These are phyloP conservation scores for Colletotrichum zoysiae DNA, from an alignment of 2,329 filamentous ascomycete genomes.

Conservation along the genomic window DNA sequence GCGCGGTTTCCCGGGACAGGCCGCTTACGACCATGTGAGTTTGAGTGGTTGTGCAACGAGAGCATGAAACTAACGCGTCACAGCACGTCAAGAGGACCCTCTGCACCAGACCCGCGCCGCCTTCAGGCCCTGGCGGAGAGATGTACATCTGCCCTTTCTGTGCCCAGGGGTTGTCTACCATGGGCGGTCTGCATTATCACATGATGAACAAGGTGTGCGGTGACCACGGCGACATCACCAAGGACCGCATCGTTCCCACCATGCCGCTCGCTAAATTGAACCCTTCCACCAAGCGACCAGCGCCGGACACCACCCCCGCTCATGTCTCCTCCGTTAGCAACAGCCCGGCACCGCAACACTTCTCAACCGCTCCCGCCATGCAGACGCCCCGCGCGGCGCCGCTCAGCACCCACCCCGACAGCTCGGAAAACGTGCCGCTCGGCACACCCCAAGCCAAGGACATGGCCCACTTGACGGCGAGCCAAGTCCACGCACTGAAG, in stretches of 20 bases:
- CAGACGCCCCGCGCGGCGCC: slow-evolving; percentile 14
- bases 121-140: slow-evolving; percentile 42
- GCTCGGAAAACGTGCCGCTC: background rate
- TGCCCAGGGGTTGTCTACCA: slow-evolving; percentile 58
- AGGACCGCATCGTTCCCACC: background rate
- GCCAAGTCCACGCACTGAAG: slow-evolving; percentile 45
- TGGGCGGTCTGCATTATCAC: slow-evolving; percentile 60
- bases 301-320: background rate
- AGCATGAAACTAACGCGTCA: background rate
- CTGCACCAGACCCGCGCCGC: slow-evolving; percentile 46
- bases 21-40: slow-evolving; percentile 41
- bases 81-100: slow-evolving; percentile 54
- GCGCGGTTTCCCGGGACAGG: slow-evolving; percentile 34
- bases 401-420: background rate
- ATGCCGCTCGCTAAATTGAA: background rate
- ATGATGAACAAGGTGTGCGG: slow-evolving; percentile 60
- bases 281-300: slow-evolving; percentile 7
- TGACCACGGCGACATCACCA: slow-evolving; percentile 46
- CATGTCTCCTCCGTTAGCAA: background rate
- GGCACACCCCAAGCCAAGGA: slow-evolving; percentile 28
- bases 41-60: background rate
- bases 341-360: slow-evolving; percentile 9
- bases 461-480: slow-evolving; percentile 27
- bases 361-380: background rate
- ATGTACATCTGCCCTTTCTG: slow-evolving; percentile 57